Base-by-base conservation (phyloP, 2,329 filamentous ascomycete genomes). In the Cladosporium oxysporum region DNA sequence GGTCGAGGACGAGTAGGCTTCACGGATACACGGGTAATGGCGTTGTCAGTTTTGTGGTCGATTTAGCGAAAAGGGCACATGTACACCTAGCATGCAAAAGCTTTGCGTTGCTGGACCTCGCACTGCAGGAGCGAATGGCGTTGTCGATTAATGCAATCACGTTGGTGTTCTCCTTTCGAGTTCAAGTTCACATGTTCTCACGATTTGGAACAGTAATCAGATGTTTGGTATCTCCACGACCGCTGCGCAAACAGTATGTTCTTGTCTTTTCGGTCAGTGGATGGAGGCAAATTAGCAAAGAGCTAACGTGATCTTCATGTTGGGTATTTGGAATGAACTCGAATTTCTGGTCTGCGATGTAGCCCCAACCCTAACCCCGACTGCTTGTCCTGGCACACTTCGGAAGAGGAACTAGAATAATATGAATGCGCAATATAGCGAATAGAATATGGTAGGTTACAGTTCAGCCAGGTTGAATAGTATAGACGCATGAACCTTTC, bases 1-100 rank as follows among this genome's bases (percentile, higher is more conserved):
- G 61, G 74, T 70, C 11, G 73, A 75, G 35, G 73, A 74, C 57
- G 72, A 75, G 29, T 67, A 62, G 47, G 16, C 18, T 29, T 29
- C 29, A 8, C 10, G 16, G 21, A 23, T 16, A 62, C 23, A 58
- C 26, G 49, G 57, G 23, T 55, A 11, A 44, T 33, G 49, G 61
- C 49, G 50, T 63, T 57, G 23, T 55, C 35, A 21, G 21, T 63
- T 33, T 37, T 29, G 47, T 37, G 7, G 47, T 57, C 31, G 28
- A 26, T 61, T 62, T 52, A 62, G 59, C 59, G 59, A 37, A 26
- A 28, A 31, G 23, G 35, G 26, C 52, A 29, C 26, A 12, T 63
- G 50, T 57, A 57, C 11, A 63, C 28, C 23, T 57, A 21, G 26
- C 61, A 63, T 47, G 50, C 50, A 55, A 26, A 57, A 53, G 33